These are phyloP conservation scores for Fusarium sp. DNA, from an alignment of 2,329 filamentous ascomycete species.

Conservation along the genomic window DNA sequence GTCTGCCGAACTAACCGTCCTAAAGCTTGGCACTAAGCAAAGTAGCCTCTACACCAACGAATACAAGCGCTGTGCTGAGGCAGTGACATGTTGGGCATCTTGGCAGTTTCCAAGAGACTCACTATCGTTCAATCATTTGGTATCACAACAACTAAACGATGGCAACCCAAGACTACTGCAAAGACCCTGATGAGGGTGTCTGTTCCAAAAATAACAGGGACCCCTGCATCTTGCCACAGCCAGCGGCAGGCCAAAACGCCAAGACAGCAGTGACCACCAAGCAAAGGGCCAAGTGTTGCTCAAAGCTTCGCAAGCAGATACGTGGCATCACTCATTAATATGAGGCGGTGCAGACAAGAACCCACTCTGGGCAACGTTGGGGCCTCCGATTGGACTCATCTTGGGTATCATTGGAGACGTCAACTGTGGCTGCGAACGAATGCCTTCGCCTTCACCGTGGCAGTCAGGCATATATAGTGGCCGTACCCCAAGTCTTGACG, in stretches of 20 bases:
- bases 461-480: constrained; percentile 16
- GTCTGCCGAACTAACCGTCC: constrained; percentile 20
- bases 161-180: neutral
- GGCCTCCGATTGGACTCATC: constrained; percentile 9
- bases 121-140: neutral
- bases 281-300: neutral
- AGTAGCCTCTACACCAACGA: neutral
- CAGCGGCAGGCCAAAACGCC: constrained; percentile 10
- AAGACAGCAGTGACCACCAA: constrained; percentile 9
- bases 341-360: constrained; percentile 22
- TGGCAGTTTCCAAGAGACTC: neutral
- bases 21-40: constrained; percentile 10
- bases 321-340: constrained; percentile 26
- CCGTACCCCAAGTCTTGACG: neutral
- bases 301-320: constrained; percentile 16
- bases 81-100: neutral
- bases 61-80: neutral
- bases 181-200: neutral
- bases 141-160: neutral
- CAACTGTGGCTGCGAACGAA: constrained; percentile 11
- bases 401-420: constrained; percentile 3
- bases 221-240: constrained; percentile 13
- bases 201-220: constrained; percentile 23
- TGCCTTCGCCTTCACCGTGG: constrained; percentile 2
- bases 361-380: constrained; percentile 5